Evolutionary conservation across 106 monocot species (phyloP), one percentile per base, ranked within the genome.

Genomic region (Apostasia shenzhenica): DNA sequence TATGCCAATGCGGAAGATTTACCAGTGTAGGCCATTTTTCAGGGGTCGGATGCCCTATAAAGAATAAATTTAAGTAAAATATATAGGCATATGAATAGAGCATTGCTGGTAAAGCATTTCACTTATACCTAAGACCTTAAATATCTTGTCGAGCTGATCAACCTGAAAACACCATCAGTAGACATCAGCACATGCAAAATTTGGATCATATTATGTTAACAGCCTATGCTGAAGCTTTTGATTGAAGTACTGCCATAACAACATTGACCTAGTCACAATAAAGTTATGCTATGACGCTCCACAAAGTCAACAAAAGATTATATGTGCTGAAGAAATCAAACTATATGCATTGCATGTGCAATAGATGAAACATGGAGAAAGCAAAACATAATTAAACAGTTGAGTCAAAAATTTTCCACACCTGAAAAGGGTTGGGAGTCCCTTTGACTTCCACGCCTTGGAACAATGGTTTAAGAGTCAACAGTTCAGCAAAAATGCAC

Each of bases 101-200:
- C 6, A 70, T 41, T 61, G 39, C 12, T 37, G 69, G 53, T 44
- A 10, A 26, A 72, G 43, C 1, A 5, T 60, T 37, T 3, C 48
- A 11, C 55, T 68, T 78, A 55, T 78, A 99, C 97, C 97, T 85
- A 99, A 76, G 66, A 99, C 97, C 75, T 93, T 99, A 68, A 99
- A 99, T 67, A 99, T 99, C 85, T 99, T 99, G 70, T 93, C 97
- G 52, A 99, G 81, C 66, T 99, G 97, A 81, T 99, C 97, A 68
- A 92, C 81, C 97, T 99, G 77, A 64, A 77, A 82, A 75, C 56
- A 61, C 52, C 12, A 77, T 26, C 39, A 69, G 48, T 11, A 37
- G 64, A 70, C 41, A 77, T 76, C 54, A 78, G 67, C 59, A 53
- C n/a, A 52, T 12, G 54, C 50, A 48, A 60, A 40, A 14, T 13